A percentile compares a stretch with the other conserved stretches of the same genome.
phyloP scores from a whole-genome alignment of 148 eudicot species.

The Chenopodium formosanum region DNA sequence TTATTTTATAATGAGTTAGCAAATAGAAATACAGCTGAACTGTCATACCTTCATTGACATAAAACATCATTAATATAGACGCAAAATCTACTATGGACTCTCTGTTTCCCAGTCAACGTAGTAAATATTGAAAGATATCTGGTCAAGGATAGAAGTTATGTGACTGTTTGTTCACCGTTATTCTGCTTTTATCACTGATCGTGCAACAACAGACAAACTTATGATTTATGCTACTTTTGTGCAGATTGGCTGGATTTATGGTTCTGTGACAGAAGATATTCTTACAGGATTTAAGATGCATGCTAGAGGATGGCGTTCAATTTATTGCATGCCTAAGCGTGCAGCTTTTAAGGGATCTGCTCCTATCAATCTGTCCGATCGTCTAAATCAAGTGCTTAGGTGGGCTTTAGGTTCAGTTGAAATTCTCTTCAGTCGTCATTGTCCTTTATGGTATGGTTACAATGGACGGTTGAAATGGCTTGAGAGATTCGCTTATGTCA shows the following conservation, averaged over 20 bases:
- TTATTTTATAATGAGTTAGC: background rate
- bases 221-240: background rate
- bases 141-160: too few relatives aligned
- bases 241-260: constrained; percentile 89
- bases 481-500: constrained; percentile 68
- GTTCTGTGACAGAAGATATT: constrained; percentile 82
- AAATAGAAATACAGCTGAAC: background rate
- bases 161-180: background rate
- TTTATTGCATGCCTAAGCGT: constrained; percentile 69
- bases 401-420: constrained; percentile 84
- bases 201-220: background rate
- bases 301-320: constrained; percentile 73
- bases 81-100: background rate
- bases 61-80: background rate
- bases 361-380: constrained; percentile 79
- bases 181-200: background rate
- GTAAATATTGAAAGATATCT: too few relatives aligned
- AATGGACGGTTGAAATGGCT: constrained; percentile 56
- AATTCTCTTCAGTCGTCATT: constrained; percentile 74
- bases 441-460: constrained; percentile 79
- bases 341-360: constrained; percentile 86
- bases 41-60: background rate
- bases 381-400: constrained; percentile 71
- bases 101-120: background rate
- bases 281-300: constrained; percentile 84